Evolutionary conservation across 2,329 filamentous ascomycete species (phyloP), one percentile per base, ranked within the genome.

Genomic region (Chalara sp.): DNA sequence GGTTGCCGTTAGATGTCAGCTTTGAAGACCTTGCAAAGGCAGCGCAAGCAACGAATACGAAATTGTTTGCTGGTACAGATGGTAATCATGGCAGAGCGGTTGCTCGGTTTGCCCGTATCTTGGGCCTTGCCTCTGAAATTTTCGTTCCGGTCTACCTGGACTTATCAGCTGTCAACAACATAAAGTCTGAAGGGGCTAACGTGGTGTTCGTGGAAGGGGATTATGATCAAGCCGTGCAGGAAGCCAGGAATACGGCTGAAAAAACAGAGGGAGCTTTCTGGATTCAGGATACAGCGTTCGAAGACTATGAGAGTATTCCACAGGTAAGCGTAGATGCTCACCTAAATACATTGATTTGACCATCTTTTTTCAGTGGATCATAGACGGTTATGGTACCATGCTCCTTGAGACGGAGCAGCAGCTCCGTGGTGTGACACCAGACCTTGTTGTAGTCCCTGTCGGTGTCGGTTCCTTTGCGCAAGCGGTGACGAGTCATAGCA

Each of bases 11-110:
- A 21, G 21, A 21, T 21, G 21, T 21, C 21, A 21, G 21, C 21
- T 21, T 21, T 21, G 21, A 21, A 21, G 21, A 21, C 2, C 21
- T 21, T 21, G 21, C 21, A 21, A 21, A 21, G 21, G 21, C 21
- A 21, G 21, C 21, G 21, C 21, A 21, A 21, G 21, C 21, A 21
- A 21, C 21, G 21, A 21, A 21, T 21, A 0, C 76, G 83, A 50
- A 41, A 21, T 32, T 59, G 11, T 54, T 48, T 40, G 80, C 86
- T 0, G 82, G 83, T 1, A 89, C 85, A 0, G 86, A 89, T 46
- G 88, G 87, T 0, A 92, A 92, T 56, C 86, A 87, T 72, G 87
- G 88, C 0, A 72, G 86, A 2, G 87, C 88, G 0, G 76, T 89
- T 1, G 83, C 86, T 0, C 72, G 78, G 6, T 88, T 91, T 80